Evolutionary conservation across 2,329 filamentous ascomycete species (phyloP).

Genomic region (Elsinoe necatrix): DNA sequence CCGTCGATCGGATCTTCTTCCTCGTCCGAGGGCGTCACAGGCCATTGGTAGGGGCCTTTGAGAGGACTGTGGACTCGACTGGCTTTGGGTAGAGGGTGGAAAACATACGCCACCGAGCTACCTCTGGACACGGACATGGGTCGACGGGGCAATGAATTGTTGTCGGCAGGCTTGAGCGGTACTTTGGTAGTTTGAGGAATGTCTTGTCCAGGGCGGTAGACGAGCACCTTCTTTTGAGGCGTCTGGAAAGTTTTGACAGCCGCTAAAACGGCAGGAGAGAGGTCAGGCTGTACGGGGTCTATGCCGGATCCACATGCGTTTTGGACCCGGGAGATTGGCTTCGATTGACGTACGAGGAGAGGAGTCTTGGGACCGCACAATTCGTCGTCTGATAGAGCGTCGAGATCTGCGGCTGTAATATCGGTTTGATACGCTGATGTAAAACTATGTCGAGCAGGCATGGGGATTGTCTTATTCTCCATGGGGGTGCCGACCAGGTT

Average conservation of each 20-base stretch:
- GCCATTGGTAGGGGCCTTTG: conserved; percentile 15
- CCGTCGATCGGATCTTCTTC: not conserved
- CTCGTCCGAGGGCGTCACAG: not conserved
- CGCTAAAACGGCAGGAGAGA: not conserved
- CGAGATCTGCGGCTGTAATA: not conserved
- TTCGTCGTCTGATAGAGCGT: conserved; percentile 18
- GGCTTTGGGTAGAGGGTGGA: conserved; percentile 16
- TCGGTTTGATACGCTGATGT: not conserved
- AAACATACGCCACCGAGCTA: conserved; percentile 16
- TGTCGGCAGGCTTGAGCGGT: conserved; percentile 14
- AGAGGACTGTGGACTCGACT: conserved; percentile 3
- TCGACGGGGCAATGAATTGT: conserved; percentile 12
- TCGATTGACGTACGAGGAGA: conserved; percentile 2
- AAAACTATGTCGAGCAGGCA: not conserved
- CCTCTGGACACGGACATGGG: conserved; percentile 18
- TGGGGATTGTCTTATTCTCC: conserved; percentile 9
- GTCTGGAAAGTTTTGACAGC: not conserved
- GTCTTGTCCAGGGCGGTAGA: not conserved
- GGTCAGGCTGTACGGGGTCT: not conserved
- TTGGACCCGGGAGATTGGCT: not conserved
- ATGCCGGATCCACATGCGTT: not conserved
- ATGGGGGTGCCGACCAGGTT: conserved; percentile 2
- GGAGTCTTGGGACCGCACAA: conserved; percentile 20
- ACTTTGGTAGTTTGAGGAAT: conserved; percentile 19
- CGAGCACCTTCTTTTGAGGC: conserved; percentile 10